Evolutionary conservation across 2,329 filamentous ascomycete species (phyloP).

Genomic region (Pyrenochaeta sp.): DNA sequence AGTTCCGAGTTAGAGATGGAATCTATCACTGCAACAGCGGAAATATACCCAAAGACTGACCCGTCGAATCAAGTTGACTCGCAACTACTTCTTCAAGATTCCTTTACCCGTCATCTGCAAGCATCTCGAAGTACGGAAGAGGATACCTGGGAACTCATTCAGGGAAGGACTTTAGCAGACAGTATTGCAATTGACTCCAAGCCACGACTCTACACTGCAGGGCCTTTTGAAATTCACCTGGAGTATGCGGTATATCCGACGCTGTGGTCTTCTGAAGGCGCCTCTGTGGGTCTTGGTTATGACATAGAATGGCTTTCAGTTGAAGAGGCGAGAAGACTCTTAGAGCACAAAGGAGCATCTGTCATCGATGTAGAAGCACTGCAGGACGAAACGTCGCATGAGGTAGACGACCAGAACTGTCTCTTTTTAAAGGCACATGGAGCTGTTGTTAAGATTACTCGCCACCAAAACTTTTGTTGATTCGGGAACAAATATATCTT

Average conservation of each 20-base stretch:
- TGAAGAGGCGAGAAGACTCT: conserved; percentile 7
- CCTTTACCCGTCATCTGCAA: not conserved
- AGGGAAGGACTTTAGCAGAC: not conserved
- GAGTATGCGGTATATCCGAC: conserved; percentile 6
- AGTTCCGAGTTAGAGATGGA: not conserved
- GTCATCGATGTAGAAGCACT: conserved; percentile 13
- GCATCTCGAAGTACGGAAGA: not conserved
- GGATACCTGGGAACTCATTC: not conserved
- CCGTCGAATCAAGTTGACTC: not conserved
- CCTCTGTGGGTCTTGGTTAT: conserved; percentile 6
- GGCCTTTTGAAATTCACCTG: conserved; percentile 11
- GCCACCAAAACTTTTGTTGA: no score
- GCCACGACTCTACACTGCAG: conserved; percentile 6
- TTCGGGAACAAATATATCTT: no score
- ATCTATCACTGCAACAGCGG: not conserved
- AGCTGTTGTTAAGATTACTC: conserved; percentile 1
- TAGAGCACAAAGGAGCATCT: conserved; percentile 5
- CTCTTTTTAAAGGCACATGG: conserved; percentile 3
- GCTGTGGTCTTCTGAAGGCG: not conserved
- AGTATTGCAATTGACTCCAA: conserved; percentile 1
- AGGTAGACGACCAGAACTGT: conserved; percentile 3
- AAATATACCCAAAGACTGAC: not conserved
- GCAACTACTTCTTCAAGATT: not conserved
- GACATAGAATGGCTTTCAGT: conserved; percentile 14
- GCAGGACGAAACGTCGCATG: conserved; percentile 1